Base-by-base conservation (phyloP, 2,329 filamentous ascomycete genomes). In the Arthrinium puccinioides region DNA sequence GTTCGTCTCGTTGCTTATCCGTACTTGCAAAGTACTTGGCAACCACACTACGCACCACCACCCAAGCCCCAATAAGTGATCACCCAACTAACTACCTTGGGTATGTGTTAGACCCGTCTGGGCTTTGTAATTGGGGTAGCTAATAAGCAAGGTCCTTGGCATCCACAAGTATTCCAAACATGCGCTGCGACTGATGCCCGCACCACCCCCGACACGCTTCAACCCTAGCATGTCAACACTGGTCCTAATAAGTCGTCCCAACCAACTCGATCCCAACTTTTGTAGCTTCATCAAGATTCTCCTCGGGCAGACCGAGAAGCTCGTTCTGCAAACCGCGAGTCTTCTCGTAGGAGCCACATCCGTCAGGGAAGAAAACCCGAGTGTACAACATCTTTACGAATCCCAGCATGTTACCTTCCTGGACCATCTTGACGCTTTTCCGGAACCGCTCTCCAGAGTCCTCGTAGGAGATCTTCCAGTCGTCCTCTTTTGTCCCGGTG, bases 391-490 rank as follows among this genome's bases (percentile, higher is more conserved):
- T 26, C 15, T 37, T 23, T 8, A 21, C 28, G 16, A 42, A 42
- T 11, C 40, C 40, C 11, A 4, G 14, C 26, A 6, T 9, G 21
- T 36, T 26, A 10, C 40, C 40, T 14, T 21, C 15, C 19, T 32
- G 15, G 20, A 33, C 24, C 20, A 38, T 20, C 36, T 64, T 63
- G 39, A 64, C 43, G 0, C 67, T 77, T 2, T 69, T 62, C 36
- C 60, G 53, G 43, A 66, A 75, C 16, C 77, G 66, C 51, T 73
- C 56, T 27, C 60, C 44, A 2, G 62, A 56, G 0, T 54, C 46
- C 55, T 79, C 69, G 7, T 67, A 55, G 2, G 51, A 61, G 38
- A 85, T 67, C 3, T 52, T 66, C 81, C 81, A 86, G 48, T 84
- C 79, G 0, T 55, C 57, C 7, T 20, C 2, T 2, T 59, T 70